Evolutionary conservation across 1,284 basidiomycete species (phyloP), one percentile per base, ranked within the genome.

Genomic region (Coriolopsis trogii): DNA sequence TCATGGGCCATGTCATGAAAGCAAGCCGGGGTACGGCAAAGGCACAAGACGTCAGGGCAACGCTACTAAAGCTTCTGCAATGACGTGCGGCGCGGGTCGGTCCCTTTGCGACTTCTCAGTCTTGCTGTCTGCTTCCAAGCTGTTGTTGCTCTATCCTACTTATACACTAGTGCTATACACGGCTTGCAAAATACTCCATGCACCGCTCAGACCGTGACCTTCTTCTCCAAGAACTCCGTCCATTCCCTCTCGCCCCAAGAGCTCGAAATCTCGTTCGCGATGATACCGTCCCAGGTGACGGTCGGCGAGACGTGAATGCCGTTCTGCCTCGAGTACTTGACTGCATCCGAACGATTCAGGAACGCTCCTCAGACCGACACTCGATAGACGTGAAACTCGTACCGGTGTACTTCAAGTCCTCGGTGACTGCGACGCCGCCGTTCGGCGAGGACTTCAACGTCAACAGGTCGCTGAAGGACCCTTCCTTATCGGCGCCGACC

Each of bases 291-390:
- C 83, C 88, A 92, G 3, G 94, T 73, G 0, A 83, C 89, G 8
- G 93, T 93, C 2, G 95, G 94, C 26, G 93, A 95, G 44, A 96
- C 92, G 63, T 97, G 95, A 46, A 97, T 85, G 5, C 91, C 79
- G 60, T 97, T 97, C 76, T 97, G 95, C 56, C 95, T 79, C 6
- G 91, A 85, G 67, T 90, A 87, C 73, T 96, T 96, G 74, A 94
- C 86, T 89, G 58, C 31, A 28, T 9, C 15, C 29, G n/a, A 41
- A 21, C 28, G 20, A 13, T 1, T 18, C 12, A 31, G 13, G 30
- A 30, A 29, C 24, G 30, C 29, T 26, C 13, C n/a, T 29, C 46
- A 49, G 43, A 51, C 21, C 16, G n/a, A 24, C n/a, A n/a, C 5
- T n/a, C 3, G n/a, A 6, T n/a, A 18, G 6, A 21, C 33, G 5